A percentile compares a stretch with the other conserved stretches of the same genome.
Conservation (phyloP, 345 rosid species). For the Euphorbia peplus region DNA sequence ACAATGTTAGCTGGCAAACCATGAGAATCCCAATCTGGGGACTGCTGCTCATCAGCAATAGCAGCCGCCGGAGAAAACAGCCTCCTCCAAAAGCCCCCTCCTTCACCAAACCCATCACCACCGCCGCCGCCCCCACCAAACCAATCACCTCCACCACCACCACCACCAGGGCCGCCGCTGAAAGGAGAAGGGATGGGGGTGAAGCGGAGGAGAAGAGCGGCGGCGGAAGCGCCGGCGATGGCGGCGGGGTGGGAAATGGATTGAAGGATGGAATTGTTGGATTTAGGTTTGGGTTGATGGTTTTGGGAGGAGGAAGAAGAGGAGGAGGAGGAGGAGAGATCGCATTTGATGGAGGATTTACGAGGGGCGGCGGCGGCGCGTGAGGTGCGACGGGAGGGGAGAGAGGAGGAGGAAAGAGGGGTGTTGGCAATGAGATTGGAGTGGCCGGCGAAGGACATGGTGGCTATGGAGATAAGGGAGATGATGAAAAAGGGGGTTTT, state of each 20-base stretch:
- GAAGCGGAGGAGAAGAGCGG: conserved; percentile 47
- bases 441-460: conserved; percentile 23
- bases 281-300: conserved; percentile 12
- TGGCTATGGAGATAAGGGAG: conserved; percentile 7
- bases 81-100: conserved; percentile 50
- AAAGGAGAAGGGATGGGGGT: conserved; percentile 33
- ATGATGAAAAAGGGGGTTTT: background rate
- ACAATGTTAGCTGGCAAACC: conserved; percentile 84
- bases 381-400: conserved; percentile 16
- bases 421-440: conserved; percentile 18
- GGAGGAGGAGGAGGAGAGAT: conserved; percentile 12
- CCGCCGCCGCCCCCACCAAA: conserved; percentile 45
- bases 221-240: conserved; percentile 45
- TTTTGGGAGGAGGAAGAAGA: conserved; percentile 14
- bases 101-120: conserved; percentile 38
- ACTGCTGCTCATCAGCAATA: conserved; percentile 68
- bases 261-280: conserved; percentile 25
- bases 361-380: conserved; percentile 13
- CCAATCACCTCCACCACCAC: conserved; percentile 33
- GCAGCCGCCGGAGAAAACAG: conserved; percentile 53
- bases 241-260: conserved; percentile 43
- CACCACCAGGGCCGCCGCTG: conserved; percentile 33
- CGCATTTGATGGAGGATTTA: conserved; percentile 20
- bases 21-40: conserved; percentile 81
- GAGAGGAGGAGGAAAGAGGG: conserved; percentile 16